Evolutionary conservation across 768 basidiomycete genomes (phyloP).

Genomic region (Panaeolus papilionaceus): DNA sequence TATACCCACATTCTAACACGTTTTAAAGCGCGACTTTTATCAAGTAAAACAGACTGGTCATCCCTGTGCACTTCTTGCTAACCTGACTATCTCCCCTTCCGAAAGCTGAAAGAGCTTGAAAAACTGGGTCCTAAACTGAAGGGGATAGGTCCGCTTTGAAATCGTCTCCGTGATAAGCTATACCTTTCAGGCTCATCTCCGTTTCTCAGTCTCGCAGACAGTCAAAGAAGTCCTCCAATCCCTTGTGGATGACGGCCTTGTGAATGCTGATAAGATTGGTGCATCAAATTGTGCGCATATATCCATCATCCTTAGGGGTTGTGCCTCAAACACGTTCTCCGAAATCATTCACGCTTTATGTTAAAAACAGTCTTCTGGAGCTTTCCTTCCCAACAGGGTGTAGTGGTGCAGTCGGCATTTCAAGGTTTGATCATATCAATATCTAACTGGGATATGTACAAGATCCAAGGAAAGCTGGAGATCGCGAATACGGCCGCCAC

Average conservation of each 20-base stretch:
- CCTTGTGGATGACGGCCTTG: conserved; percentile 85
- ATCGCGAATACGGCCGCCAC: conserved; percentile 53
- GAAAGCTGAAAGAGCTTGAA: conserved; percentile 89
- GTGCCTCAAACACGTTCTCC: conserved; percentile 27
- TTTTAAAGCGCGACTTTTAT: conserved; percentile 33
- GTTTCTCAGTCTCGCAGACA: conserved; percentile 74
- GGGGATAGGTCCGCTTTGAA: conserved; percentile 70
- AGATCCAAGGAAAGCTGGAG: conserved; percentile 66
- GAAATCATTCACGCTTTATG: background rate
- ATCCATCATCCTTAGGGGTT: conserved; percentile 22
- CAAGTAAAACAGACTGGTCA: conserved; percentile 24
- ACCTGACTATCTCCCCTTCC: background rate
- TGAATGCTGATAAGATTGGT: conserved; percentile 91
- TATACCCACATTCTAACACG: background rate
- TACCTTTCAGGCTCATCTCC: background rate
- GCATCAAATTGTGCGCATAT: conserved; percentile 81
- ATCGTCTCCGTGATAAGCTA: background rate
- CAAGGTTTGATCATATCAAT: conserved; percentile 11
- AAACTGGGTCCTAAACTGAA: conserved; percentile 89
- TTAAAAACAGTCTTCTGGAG: conserved; percentile 85
- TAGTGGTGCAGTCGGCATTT: conserved; percentile 55
- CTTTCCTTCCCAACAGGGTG: conserved; percentile 89
- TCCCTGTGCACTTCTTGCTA: background rate
- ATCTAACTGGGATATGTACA: conserved; percentile 14
- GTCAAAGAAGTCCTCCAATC: conserved; percentile 93